Conservation (phyloP, 2,329 filamentous ascomycete genomes). For the Cercospora berteroae region DNA sequence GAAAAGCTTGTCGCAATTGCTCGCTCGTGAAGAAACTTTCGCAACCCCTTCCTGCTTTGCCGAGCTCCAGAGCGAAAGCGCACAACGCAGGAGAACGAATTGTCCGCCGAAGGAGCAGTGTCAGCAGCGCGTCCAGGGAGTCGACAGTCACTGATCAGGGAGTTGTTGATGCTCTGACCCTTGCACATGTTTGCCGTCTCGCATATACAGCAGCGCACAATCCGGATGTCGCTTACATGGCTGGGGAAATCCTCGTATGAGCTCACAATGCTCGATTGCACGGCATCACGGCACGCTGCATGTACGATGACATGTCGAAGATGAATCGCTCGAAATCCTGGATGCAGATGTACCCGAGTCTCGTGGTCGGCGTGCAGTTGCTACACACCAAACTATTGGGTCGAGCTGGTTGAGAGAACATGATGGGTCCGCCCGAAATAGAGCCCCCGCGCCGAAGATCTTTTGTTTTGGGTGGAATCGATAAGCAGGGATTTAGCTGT, state of each 20-base stretch:
- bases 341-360: not conserved
- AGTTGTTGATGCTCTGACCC: not conserved
- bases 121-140: not conserved
- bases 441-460: not conserved
- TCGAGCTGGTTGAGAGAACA: not conserved
- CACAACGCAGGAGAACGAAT: conserved; percentile 7
- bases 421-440: not conserved
- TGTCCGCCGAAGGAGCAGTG: not conserved
- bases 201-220: not conserved
- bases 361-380: not conserved
- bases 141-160: not conserved
- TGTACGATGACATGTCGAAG: not conserved
- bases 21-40: not conserved
- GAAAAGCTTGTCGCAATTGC: conserved; percentile 13
- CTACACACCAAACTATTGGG: not conserved
- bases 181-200: not conserved
- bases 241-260: not conserved
- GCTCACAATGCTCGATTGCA: not conserved
- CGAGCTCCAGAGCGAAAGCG: conserved; percentile 1
- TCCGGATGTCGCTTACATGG: not conserved
- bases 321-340: not conserved
- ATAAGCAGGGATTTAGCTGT: not conserved
- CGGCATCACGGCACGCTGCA: not conserved
- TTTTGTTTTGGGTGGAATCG: not conserved
- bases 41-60: not conserved